Evolutionary conservation across 768 basidiomycete genomes (phyloP), one percentile per base, ranked within the genome.

Genomic region (Termitomyces eurrhizus): DNA sequence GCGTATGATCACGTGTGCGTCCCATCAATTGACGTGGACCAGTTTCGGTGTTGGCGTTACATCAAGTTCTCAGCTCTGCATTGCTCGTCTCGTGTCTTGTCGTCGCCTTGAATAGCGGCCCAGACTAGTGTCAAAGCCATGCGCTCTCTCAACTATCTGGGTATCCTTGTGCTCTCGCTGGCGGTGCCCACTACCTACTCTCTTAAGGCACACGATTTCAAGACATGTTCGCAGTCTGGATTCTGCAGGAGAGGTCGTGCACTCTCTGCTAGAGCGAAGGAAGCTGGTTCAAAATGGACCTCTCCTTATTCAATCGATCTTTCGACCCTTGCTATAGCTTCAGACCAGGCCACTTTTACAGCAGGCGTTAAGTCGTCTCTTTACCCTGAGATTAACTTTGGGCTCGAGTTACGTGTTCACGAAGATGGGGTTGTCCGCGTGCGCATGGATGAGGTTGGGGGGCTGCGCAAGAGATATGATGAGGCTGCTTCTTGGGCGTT

Each of bases 401-500:
- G 82, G 41, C 81, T 99, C 55, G 86, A 94, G 63, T 78, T 98
- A 49, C 85, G 89, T 62, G 83, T 97, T 56, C 92, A 95, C 59
- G 81, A 87, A 6, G 91, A 96, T 73, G 94, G 93, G 3, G 90
- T 95, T 37, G 89, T 92, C 37, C 81, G 95, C n/a, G 84, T 98
- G 46, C 78, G 88, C n/a, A 88, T 97, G 84, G 95, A 99, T 73
- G 93, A 98, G 70, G 78, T 92, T 0, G 81, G 80, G 49, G 89
- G 90, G 1, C 74, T 93, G 61, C 76, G 82, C 65, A 94, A 90
- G 74, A 84, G 92, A 36, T 98, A 98, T 72, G 86, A 98, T 72
- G 95, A 98, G 70, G 88, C 95, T 2, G 86, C 93, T 3, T 84
- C 83, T 0, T 99, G 96, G 95, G 90, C 93, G 0, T 76, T 99